Evolutionary conservation across 768 basidiomycete species (phyloP), one percentile per base, ranked within the genome.

Genomic region (Boletus rufocinnamomeus): DNA sequence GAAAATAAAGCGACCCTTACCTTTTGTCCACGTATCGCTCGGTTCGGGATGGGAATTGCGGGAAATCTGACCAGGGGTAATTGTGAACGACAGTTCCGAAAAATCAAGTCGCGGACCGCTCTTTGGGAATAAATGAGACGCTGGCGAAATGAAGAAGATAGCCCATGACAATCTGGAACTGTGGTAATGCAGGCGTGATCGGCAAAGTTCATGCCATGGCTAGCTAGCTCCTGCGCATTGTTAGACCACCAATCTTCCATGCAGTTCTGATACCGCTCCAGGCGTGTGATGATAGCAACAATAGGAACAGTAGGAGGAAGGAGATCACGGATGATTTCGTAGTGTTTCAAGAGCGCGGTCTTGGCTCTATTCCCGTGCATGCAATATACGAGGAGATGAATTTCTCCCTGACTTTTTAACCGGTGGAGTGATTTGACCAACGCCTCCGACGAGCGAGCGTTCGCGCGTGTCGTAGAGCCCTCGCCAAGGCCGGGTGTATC

Each of bases 201-300:
- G 14, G 25, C 25, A 6, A 69, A 69, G 19, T 37, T 23, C 62
- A 69, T 64, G 9, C 64, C 64, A 7, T 50, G 25, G n/a, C 11
- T 48, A n/a, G 27, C 38, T 8, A 69, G 43, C 1, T 59, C 60
- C 32, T 16, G 23, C 21, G 44, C 58, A 41, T 21, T 71, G 14
- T 56, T 60, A 7, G 52, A 47, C 68, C 67, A 71, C 69, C 67
- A 71, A 23, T 41, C 51, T 17, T 71, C 67, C 69, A 69, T 71
- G 46, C 37, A 23, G 49, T 41, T 37, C 19, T 44, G 51, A 49
- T 69, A 59, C 50, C 65, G 59, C 47, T 69, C 69, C 54, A 71
- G 52, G 28, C 57, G 58, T 16, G 68, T 66, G 37, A 71, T 8
- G 40, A 64, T 52, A 5, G 61, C 59, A n/a, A 64, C 62, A 7